Conservation (phyloP, 805 yeast species). For the Saturnispora gosingensis region DNA sequence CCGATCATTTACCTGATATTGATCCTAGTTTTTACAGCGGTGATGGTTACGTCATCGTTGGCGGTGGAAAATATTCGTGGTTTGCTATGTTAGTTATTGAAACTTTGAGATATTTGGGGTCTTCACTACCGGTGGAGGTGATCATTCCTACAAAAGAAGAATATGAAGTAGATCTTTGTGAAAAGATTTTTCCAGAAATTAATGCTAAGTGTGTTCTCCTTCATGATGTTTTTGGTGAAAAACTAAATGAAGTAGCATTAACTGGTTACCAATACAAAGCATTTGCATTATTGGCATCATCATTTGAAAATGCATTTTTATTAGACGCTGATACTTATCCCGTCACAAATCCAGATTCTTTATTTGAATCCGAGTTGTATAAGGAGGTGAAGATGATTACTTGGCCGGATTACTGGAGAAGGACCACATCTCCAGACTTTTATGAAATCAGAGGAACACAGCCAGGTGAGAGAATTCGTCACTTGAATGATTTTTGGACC, state of each 20-base stretch:
- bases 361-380: conserved; percentile 39
- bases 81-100: conserved; percentile 31
- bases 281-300: conserved; percentile 39
- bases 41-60: conserved; percentile 31
- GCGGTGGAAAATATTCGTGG: conserved; percentile 37
- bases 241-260: conserved; percentile 16
- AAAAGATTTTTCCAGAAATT: conserved; percentile 28
- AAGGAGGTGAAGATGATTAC: conserved; percentile 39
- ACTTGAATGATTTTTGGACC: conserved; percentile 22
- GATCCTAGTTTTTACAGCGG: conserved; percentile 22
- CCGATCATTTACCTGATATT: conserved; percentile 36
- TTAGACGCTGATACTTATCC: conserved; percentile 40
- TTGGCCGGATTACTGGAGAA: conserved; percentile 71
- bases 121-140: conserved; percentile 29
- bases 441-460: conserved; percentile 43
- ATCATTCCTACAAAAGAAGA: conserved; percentile 14
- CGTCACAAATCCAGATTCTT: conserved; percentile 38
- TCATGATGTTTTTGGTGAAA: conserved; percentile 29
- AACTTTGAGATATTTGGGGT: conserved; percentile 34
- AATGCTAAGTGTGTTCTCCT: conserved; percentile 37
- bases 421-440: conserved; percentile 52
- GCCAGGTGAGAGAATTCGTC: conserved; percentile 30
- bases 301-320: conserved; percentile 38
- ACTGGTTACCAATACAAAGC: conserved; percentile 33
- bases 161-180: conserved; percentile 23